Evolutionary conservation across 768 basidiomycete genomes (phyloP).

Genomic region (Lactifluus echinatus): DNA sequence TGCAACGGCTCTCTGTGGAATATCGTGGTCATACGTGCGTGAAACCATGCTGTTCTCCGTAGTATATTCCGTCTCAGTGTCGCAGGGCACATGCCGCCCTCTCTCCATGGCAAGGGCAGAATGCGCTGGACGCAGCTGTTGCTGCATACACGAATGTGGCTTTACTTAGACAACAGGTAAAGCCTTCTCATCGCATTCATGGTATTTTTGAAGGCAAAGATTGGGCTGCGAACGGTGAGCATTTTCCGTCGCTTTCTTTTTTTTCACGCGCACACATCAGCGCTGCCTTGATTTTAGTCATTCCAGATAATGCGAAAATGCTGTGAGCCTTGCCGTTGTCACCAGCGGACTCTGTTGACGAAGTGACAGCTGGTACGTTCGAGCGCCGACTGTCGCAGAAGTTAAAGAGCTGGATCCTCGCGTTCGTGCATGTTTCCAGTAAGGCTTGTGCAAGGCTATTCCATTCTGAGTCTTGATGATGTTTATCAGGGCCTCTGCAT

Average conservation of each 20-base stretch:
- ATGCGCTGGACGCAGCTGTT: slow-evolving; percentile 83
- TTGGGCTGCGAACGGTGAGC: slow-evolving; percentile 64
- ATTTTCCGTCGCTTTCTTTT: neutral
- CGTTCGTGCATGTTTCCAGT: slow-evolving; percentile 69
- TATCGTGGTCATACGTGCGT: slow-evolving; percentile 66
- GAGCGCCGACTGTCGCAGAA: slow-evolving; percentile 60
- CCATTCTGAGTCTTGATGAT: neutral
- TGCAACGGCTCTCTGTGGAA: slow-evolving; percentile 52
- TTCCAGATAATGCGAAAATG: slow-evolving; percentile 74
- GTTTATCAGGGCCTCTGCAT: slow-evolving; percentile 47
- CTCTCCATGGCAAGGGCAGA: slow-evolving; percentile 79
- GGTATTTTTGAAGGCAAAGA: slow-evolving; percentile 69
- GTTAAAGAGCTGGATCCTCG: slow-evolving; percentile 48
- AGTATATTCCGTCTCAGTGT: neutral
- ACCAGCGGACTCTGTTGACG: neutral
- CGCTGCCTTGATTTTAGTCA: slow-evolving; percentile 39
- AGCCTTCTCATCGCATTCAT: slow-evolving; percentile 70
- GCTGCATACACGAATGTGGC: slow-evolving; percentile 75
- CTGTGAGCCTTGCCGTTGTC: slow-evolving; percentile 33
- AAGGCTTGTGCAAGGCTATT: slow-evolving; percentile 19
- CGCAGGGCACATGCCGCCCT: slow-evolving; percentile 66
- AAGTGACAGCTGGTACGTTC: slow-evolving; percentile 52
- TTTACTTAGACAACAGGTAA: slow-evolving; percentile 72
- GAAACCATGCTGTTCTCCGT: neutral
- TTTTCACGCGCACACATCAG: neutral